Evolutionary conservation across 139 green algal genomes (phyloP).

Genomic region (Picochlorum costavermella): DNA sequence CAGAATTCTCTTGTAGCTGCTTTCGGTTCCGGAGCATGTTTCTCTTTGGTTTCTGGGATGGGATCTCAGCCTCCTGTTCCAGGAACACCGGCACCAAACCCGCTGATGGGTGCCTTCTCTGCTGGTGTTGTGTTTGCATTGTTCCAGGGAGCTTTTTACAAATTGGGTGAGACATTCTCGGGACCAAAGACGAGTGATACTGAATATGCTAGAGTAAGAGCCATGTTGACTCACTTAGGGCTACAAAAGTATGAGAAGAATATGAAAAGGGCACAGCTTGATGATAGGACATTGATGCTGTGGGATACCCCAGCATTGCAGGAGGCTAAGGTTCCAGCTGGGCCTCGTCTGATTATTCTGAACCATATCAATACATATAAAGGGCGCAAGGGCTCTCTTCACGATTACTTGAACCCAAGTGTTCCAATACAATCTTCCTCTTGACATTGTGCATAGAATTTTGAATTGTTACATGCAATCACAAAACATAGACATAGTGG

Average conservation of each 20-base stretch:
- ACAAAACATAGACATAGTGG: too few relatives aligned
- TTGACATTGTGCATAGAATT: too few relatives aligned
- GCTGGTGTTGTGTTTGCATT: constrained; percentile 67
- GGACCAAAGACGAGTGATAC: constrained; percentile 8
- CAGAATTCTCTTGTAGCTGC: constrained; percentile 60
- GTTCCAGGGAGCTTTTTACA: constrained; percentile 69
- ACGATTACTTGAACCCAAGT: constrained; percentile 50
- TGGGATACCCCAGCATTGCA: constrained; percentile 70
- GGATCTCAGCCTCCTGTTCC: constrained; percentile 17
- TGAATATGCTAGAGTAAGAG: constrained; percentile 71
- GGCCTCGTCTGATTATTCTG: constrained; percentile 88
- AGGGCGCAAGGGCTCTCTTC: constrained; percentile 19
- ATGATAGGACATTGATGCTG: constrained; percentile 85
- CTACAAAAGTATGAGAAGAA: constrained; percentile 83
- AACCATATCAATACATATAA: constrained; percentile 76
- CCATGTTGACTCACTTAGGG: constrained; percentile 47
- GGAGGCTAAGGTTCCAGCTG: constrained; percentile 81
- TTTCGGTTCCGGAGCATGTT: constrained; percentile 68
- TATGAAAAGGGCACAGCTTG: constrained; percentile 79
- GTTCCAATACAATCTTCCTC: constrained; percentile 31
- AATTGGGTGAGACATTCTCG: constrained; percentile 34
- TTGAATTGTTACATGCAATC: too few relatives aligned
- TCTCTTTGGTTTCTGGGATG: constrained; percentile 63
- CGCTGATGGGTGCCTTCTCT: constrained; percentile 36
- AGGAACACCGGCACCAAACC: constrained; percentile 19